A percentile compares a stretch with the other conserved stretches of the same genome.
Evolutionary conservation across 768 basidiomycete species (phyloP).

Genomic region (Lactifluus volemus): DNA sequence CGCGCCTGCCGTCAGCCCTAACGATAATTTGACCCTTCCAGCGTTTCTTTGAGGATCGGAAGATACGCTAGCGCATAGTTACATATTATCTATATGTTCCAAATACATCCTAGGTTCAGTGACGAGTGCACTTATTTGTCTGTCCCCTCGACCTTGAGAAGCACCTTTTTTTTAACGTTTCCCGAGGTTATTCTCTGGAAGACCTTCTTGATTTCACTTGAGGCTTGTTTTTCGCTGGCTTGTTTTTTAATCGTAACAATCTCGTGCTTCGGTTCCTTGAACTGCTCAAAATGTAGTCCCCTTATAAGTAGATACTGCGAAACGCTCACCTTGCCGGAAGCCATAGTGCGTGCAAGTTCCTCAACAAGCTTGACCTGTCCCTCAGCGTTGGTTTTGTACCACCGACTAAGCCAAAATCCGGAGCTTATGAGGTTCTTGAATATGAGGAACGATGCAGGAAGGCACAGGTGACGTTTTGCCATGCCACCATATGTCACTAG

Average conservation of each 20-base stretch:
- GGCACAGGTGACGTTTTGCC: conserved; percentile 70
- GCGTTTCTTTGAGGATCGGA: conserved; percentile 85
- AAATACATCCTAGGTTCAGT: conserved; percentile 6
- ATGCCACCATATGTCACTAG: conserved; percentile 87
- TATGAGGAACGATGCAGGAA: conserved; percentile 75
- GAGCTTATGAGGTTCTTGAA: conserved; percentile 73
- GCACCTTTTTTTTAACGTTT: conserved; percentile 40
- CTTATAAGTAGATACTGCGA: neutral
- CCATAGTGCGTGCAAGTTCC: conserved; percentile 10
- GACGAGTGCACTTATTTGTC: conserved; percentile 13
- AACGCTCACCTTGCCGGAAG: conserved; percentile 11
- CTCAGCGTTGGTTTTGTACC: conserved; percentile 46
- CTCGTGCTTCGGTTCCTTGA: conserved; percentile 61
- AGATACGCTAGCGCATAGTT: conserved; percentile 45
- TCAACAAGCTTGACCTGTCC: conserved; percentile 29
- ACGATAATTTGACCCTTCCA: conserved; percentile 23
- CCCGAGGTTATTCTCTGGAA: conserved; percentile 31
- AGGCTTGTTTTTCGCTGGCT: conserved; percentile 33
- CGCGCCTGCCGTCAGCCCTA: neutral
- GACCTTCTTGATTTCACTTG: conserved; percentile 26
- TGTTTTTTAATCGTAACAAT: conserved; percentile 48
- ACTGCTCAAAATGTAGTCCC: conserved; percentile 30
- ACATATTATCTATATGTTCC: conserved; percentile 13
- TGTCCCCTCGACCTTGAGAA: conserved; percentile 33
- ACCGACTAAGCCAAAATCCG: conserved; percentile 73